These are phyloP conservation scores for Aspergillus ibericus DNA, from an alignment of 2,329 filamentous ascomycete genomes.

Conservation along the genomic window DNA sequence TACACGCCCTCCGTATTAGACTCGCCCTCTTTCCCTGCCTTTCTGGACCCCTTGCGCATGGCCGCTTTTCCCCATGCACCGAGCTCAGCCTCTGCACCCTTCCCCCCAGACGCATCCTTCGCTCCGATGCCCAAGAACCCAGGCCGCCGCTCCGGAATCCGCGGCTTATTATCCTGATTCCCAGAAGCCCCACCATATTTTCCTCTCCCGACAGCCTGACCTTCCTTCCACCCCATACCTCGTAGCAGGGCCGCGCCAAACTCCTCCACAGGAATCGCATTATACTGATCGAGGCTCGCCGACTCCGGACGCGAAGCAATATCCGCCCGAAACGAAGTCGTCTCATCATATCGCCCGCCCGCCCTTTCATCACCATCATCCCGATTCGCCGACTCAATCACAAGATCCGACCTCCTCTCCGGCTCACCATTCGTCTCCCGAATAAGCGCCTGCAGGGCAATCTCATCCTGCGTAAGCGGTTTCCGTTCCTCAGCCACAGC, in stretches of 20 bases:
- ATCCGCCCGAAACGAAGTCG: slow-evolving; percentile 68
- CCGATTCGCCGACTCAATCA: slow-evolving; percentile 49
- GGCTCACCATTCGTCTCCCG: slow-evolving; percentile 51
- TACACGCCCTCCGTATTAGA: slow-evolving; percentile 52
- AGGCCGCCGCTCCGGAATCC: slow-evolving; percentile 67
- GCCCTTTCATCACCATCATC: slow-evolving; percentile 20
- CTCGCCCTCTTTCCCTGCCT: slow-evolving; percentile 51
- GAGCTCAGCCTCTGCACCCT: slow-evolving; percentile 64
- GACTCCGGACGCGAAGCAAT: slow-evolving; percentile 70
- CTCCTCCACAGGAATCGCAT: slow-evolving; percentile 85
- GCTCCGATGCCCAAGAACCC: slow-evolving; percentile 86
- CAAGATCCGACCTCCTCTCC: slow-evolving; percentile 47
- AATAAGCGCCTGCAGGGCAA: slow-evolving; percentile 67
- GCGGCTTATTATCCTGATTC: slow-evolving; percentile 59
- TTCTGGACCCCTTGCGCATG: slow-evolving; percentile 57
- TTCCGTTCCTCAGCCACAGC: slow-evolving; percentile 24
- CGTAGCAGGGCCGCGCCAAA: slow-evolving; percentile 88
- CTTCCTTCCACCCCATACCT: slow-evolving; percentile 92
- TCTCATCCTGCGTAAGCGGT: slow-evolving; percentile 58
- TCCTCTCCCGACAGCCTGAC: slow-evolving; percentile 58
- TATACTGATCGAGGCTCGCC: slow-evolving; percentile 80
- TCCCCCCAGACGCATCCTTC: slow-evolving; percentile 66
- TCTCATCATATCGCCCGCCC: slow-evolving; percentile 36
- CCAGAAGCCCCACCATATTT: slow-evolving; percentile 44
- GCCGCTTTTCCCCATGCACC: slow-evolving; percentile 74